phyloP scores from a whole-genome alignment of 176 grass and related monocot species.

The Sorghum bicolor region Sorghum_bicolor_NCBIv3 NC_012875.2:11461001-11461500 shows the following conservation, averaged over 20 bases:
- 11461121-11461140: background rate
- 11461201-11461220: slow-evolving; percentile 4
- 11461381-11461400: slow-evolving; percentile 35
- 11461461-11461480: background rate
- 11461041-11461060: background rate
- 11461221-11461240: slow-evolving; percentile 74
- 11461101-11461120: background rate
- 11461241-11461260: slow-evolving; percentile 35
- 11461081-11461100: background rate
- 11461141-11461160: background rate
- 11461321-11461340: slow-evolving; percentile 51
- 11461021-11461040: background rate
- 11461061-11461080: background rate
- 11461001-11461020: background rate
- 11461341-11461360: slow-evolving; percentile 39
- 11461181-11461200: background rate
- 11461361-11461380: slow-evolving; percentile 31
- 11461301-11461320: slow-evolving; percentile 81
- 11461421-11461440: background rate
- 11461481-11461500: background rate
- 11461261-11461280: slow-evolving; percentile 29
- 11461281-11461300: slow-evolving; percentile 41
- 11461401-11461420: background rate
- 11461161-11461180: background rate
- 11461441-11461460: background rate